Evolutionary conservation across 495 filamentous ascomycete species (phyloP).

Genomic region (Trichoderma orchidacearum): DNA sequence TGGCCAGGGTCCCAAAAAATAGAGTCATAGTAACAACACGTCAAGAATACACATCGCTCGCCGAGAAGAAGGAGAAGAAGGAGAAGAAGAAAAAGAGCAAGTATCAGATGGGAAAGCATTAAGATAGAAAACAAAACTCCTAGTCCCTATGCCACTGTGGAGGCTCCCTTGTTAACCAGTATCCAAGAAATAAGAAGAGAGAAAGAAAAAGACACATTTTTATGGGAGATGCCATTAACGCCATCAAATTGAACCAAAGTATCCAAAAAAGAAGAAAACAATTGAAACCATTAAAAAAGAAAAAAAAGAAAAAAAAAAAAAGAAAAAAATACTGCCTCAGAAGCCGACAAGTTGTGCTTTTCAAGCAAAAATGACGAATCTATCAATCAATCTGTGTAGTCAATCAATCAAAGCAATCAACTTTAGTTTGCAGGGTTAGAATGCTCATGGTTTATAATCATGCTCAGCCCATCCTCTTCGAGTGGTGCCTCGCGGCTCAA

Average conservation of each 20-base stretch:
- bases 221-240: neutral
- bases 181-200: neutral
- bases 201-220: neutral
- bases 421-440: neutral
- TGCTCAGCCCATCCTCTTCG: constrained; percentile 9
- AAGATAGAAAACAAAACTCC: neutral
- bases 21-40: neutral
- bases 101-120: no score
- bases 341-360: neutral
- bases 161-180: neutral
- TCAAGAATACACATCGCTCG: neutral
- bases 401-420: neutral
- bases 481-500: constrained; percentile 11
- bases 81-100: neutral
- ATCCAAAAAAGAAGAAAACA: no score
- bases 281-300: neutral
- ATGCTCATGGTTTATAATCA: neutral
- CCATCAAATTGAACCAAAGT: neutral
- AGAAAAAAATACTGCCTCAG: neutral
- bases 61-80: neutral
- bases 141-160: neutral
- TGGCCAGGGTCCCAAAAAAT: neutral
- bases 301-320: no score
- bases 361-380: neutral
- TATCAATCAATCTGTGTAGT: neutral